phyloP scores from a whole-genome alignment of 768 basidiomycete genomes.

The Chlorophyllum brunneum region DNA sequence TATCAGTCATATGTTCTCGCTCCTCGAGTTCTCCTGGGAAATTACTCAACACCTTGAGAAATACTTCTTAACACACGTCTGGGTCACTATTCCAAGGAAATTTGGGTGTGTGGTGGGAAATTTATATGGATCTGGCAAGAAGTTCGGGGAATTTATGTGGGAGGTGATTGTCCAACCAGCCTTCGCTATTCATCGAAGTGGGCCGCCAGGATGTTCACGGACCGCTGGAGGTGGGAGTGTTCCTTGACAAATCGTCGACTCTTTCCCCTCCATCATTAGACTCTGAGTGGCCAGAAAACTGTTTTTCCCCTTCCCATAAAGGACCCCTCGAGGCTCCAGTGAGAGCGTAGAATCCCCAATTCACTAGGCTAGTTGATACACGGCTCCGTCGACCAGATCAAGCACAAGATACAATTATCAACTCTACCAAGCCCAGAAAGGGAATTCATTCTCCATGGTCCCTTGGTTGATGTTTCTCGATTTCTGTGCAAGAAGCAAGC shows the following conservation, averaged over 20 bases:
- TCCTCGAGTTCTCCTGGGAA: no score
- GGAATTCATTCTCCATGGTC: neutral
- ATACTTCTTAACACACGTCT: neutral
- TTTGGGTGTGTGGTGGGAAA: neutral
- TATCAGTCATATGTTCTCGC: constrained; percentile 3
- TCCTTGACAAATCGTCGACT: no score
- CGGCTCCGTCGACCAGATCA: no score
- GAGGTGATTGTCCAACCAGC: neutral
- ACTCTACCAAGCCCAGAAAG: neutral
- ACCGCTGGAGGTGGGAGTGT: neutral
- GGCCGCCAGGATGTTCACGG: neutral
- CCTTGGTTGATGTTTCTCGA: no score
- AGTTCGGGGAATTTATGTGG: constrained; percentile 1
- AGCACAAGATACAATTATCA: no score
- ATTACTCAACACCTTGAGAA: neutral
- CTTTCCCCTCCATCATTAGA: no score
- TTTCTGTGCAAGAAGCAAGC: neutral
- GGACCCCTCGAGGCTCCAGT: no score
- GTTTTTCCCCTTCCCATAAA: no score
- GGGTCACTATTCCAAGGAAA: neutral
- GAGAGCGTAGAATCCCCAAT: no score
- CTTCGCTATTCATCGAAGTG: neutral
- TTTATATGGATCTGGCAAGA: neutral
- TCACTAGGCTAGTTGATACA: no score
- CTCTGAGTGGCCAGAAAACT: no score